Conservation (phyloP, 495 filamentous ascomycete genomes). For the Sordaria brevicollis region DNA sequence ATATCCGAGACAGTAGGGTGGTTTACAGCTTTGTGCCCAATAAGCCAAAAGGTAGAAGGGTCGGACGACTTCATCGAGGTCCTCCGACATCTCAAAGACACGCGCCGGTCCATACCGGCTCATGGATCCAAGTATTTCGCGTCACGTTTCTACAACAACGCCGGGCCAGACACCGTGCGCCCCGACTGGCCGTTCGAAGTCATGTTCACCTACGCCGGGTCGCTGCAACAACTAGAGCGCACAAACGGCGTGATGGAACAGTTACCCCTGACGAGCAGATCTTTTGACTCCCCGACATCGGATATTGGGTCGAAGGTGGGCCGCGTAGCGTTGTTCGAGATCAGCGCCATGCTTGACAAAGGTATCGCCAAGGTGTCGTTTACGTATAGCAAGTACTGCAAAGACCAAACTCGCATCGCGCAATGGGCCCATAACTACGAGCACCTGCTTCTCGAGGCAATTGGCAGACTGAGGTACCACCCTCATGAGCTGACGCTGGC, state of each 20-base stretch:
- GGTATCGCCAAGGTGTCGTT: conserved; percentile 55
- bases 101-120: conserved; percentile 19
- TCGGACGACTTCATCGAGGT: conserved; percentile 30
- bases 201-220: conserved; percentile 59
- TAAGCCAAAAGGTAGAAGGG: conserved; percentile 21
- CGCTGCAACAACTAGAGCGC: conserved; percentile 52
- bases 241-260: conserved; percentile 52
- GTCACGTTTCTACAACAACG: conserved; percentile 35
- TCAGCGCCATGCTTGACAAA: conserved; percentile 46
- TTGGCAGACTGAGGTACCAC: conserved; percentile 38
- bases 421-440: conserved; percentile 52
- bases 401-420: conserved; percentile 45
- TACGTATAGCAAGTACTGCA: conserved; percentile 50
- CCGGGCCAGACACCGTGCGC: conserved; percentile 29
- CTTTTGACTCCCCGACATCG: conserved; percentile 32
- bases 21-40: conserved; percentile 37
- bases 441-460: conserved; percentile 39
- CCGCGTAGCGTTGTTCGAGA: conserved; percentile 57
- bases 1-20: conserved; percentile 40
- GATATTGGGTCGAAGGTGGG: conserved; percentile 47
- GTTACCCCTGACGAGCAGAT: conserved; percentile 31
- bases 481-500: conserved; percentile 45
- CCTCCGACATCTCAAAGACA: conserved; percentile 32
- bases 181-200: conserved; percentile 57
- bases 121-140: conserved; percentile 23